phyloP scores from a whole-genome alignment of 208 protist species.

The Crithidia fasciculata region DNA sequence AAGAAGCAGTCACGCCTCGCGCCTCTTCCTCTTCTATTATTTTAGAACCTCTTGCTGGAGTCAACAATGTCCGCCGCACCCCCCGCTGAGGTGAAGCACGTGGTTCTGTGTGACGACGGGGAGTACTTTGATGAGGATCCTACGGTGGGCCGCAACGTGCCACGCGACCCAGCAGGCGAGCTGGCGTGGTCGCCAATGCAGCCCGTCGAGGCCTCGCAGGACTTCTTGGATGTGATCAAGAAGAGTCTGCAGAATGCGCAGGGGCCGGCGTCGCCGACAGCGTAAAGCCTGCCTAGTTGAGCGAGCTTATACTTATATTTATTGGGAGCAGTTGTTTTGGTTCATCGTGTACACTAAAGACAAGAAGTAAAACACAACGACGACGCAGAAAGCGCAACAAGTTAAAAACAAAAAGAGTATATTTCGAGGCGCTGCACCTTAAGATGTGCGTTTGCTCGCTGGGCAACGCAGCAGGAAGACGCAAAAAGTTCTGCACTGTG shows the following conservation, averaged over 20 bases:
- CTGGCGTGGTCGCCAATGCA: slow-evolving; percentile 50
- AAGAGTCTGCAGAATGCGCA: slow-evolving; percentile 18
- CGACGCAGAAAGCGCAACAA: not conserved
- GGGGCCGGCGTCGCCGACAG: slow-evolving; percentile 12
- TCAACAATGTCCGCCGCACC: slow-evolving; percentile 4
- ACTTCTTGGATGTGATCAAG: slow-evolving; percentile 32
- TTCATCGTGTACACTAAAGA: not conserved
- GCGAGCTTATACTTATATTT: not conserved
- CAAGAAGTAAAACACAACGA: not conserved
- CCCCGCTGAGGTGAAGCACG: slow-evolving; percentile 30
- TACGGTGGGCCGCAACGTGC: slow-evolving; percentile 75
- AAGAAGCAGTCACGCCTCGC: too few relatives aligned
- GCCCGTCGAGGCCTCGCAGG: slow-evolving; percentile 29
- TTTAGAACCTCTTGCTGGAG: too few relatives aligned
- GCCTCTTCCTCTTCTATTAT: too few relatives aligned
- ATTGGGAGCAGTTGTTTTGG: not conserved
- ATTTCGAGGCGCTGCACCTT: too few relatives aligned
- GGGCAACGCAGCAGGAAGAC: too few relatives aligned
- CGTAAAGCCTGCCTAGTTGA: not conserved
- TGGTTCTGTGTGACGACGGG: slow-evolving; percentile 71
- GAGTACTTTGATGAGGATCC: slow-evolving; percentile 88
- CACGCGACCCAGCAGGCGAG: slow-evolving; percentile 56
- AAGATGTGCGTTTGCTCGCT: too few relatives aligned
- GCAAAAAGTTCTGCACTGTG: too few relatives aligned
- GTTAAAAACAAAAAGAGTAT: too few relatives aligned